Evolutionary conservation across 306 rosid species (phyloP), one percentile per base, ranked within the genome.

Genomic region (Arachis stenosperma): DNA sequence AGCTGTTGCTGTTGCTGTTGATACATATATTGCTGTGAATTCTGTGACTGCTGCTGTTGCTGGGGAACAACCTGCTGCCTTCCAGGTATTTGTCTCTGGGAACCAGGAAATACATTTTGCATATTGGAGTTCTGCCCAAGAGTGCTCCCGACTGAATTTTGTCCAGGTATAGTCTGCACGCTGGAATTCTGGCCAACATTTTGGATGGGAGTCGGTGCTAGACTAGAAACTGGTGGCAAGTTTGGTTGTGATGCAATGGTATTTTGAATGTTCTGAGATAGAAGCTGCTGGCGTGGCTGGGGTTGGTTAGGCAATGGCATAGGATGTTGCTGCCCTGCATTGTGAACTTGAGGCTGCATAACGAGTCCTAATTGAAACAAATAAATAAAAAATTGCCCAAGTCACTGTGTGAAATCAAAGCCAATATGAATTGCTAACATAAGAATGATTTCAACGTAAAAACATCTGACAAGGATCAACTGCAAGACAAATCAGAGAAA

Each of bases 31-130:
- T 85, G 93, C 76, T 89, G 98, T 33, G 83, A 72, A 76, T 88
- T 90, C 79, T 92, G 98, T 13, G 91, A 7, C 74, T 84, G 96
- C 71, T 87, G 97, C 79, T 79, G 96, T 69, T 89, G 97, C 43
- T 88, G 96, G 43, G 86, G 75, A 78, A 83, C 76, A 71, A 75
- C 90, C 79, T 84, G 96, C 83, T 88, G 99, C 82, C 96, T 87
- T 82, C 92, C 98, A 53, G 70, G 88, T 82, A 90, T 68, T 95
- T 81, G 98, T 77, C 97, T 87, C 81, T 86, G 98, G 60, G 96
- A 71, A 72, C 78, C 82, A 60, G 87, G 48, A 83, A 85, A 88
- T 81, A 89, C 87, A 79, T 85, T 91, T 72, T 74, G 84, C 75
- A 73, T 92, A 90, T 79, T 76, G 86, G 83, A 65, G 86, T 85